Evolutionary conservation across 176 grass and related monocot species (phyloP), one percentile per base, ranked within the genome.

Genomic region (Areca catechu): DNA sequence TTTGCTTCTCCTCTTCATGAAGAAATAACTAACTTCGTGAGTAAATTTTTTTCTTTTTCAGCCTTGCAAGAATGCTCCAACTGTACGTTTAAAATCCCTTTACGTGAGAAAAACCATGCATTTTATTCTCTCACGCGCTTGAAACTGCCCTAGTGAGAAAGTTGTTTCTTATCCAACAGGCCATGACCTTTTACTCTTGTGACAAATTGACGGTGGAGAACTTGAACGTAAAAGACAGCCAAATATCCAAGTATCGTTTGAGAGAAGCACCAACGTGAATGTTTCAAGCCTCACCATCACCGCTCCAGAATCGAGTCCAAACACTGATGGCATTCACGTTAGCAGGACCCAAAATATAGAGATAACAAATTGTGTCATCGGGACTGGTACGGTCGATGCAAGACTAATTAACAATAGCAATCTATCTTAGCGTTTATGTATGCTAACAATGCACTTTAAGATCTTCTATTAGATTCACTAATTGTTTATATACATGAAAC

Each of bases 21-120:
- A 43, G 16, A 51, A 49, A 63, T 54, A 23, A 52, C 61, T 49
- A 52, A 80, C 58, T 16, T 28, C 12, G 3, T 58, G 14, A 1
- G 12, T 2, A 7, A 15, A 10, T 50, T 50, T 16, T 29, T 25
- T 6, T 16, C 18, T 17, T 77, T 52, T 48, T 27, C 80, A 84
- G 86, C 74, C 89, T 0, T 95, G 89, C 81, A 82, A 65, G 20
- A 56, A 52, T 15, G 89, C 85, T n/a, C 89, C 89, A 1, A 89
- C 89, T 1, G 79, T 87, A 62, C 10, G 61, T 74, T 43, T 43
- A 14, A 10, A 12, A 43, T 10, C 34, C 7, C 34, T 37, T 37
- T 37, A 37, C 34, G 7, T 1, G 29, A 34, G 29, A 7, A 7
- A 23, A 23, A 23, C 1, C 3, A 23, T 23, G 3, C 3, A 23